Base-by-base conservation (phyloP, 805 yeast species). In the Candida ovalis region DNA sequence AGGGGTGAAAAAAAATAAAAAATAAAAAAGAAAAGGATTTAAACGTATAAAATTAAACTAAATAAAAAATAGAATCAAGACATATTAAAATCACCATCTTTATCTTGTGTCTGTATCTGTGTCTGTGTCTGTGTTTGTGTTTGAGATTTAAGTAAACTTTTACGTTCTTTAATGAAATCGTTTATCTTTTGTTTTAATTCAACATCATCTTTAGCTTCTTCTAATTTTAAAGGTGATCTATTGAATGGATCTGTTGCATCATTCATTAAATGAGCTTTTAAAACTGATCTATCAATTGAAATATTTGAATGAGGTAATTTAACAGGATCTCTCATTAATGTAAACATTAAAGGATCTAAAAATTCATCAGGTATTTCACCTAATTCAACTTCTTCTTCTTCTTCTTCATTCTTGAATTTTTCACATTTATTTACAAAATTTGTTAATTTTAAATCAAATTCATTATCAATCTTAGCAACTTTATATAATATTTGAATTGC, bases 221-320 rank as follows among this genome's bases (percentile, higher is more conserved):
- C 97, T 36, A 92, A 67, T 60, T 81, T 88, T 59, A 94, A 73
- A 4, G 98, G 98, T 72, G 82, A 77, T 68, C 99, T 82, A 68
- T 92, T 94, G 72, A 94, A 94, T 18, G 99, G 99, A 71, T 94
- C 99, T 0, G 96, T 94, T 1, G 96, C 81, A 69, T 94, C 98
- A 70, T 92, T 88, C 65, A 94, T 76, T 50, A 94, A 72, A 73
- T 94, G 99, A 3, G 96, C 88, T 63, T 90, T 92, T 58, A 94
- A 87, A 2, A 97, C 94, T 33, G 94, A 78, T 62, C 95, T 75
- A 65, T 94, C 99, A 58, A 94, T 88, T 43, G 83, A 81, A 18
- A 91, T 80, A 54, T 81, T 85, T 0, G 97, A 88, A 8, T 87
- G 75, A 8, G 99, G 99, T 58, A 94, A 75, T n/a, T 78, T 84